A percentile compares a stretch with the other conserved stretches of the same genome.
phyloP scores from a whole-genome alignment of 768 basidiomycete genomes.

The Cyclocybe cylindracea region DNA sequence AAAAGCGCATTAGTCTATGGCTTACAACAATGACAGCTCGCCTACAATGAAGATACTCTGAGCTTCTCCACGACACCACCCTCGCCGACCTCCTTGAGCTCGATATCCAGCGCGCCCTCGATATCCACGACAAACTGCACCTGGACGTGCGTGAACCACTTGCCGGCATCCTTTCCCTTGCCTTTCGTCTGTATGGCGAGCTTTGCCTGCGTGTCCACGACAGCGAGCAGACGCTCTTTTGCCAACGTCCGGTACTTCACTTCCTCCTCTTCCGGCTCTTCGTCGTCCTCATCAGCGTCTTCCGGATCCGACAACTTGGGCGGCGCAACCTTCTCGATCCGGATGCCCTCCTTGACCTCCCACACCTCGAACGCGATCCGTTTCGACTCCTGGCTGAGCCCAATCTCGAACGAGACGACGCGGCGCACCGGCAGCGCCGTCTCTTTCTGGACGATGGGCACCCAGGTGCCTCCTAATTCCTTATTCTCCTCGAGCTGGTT shows the following conservation, averaged over 20 bases:
- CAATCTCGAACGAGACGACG: constrained; percentile 57
- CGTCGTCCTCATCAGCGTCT: constrained; percentile 50
- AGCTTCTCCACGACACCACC: constrained; percentile 17
- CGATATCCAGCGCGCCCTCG: constrained; percentile 38
- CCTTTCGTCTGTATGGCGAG: constrained; percentile 41
- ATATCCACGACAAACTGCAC: constrained; percentile 39
- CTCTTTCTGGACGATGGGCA: constrained; percentile 67
- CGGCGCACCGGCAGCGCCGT: constrained; percentile 72
- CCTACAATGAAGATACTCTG: constrained; percentile 15
- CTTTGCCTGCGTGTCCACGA: constrained; percentile 40
- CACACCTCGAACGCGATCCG: constrained; percentile 71
- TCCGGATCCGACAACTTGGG: constrained; percentile 46
- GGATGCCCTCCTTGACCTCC: constrained; percentile 73
- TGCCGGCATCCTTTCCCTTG: constrained; percentile 40
- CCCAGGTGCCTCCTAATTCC: constrained; percentile 62
- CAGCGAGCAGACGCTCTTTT: constrained; percentile 55
- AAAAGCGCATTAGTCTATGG: background rate
- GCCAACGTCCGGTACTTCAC: constrained; percentile 60
- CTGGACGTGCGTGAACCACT: constrained; percentile 53
- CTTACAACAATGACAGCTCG: background rate
- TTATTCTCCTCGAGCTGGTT: constrained; percentile 36
- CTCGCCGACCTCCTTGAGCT: constrained; percentile 37
- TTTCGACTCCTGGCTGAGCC: constrained; percentile 41
- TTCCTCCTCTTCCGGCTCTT: constrained; percentile 62
- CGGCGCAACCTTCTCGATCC: constrained; percentile 56